These are phyloP conservation scores for Filobasidium wieringae DNA, from an alignment of 768 basidiomycete genomes.

Conservation along the genomic window DNA sequence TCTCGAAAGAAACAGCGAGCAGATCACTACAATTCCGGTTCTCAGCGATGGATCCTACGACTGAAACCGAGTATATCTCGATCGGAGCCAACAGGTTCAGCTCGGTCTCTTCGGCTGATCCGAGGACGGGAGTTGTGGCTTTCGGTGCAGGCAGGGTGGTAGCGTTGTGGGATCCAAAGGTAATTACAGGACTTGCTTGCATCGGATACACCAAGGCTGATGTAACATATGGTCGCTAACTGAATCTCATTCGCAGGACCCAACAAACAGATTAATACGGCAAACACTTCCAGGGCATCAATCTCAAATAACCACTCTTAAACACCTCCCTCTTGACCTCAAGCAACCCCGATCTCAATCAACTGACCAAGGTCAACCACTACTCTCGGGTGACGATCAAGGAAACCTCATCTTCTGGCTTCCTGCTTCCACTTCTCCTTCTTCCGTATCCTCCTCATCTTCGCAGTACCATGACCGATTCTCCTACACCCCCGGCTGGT, in stretches of 20 bases:
- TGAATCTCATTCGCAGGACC: conserved; percentile 40
- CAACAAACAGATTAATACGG: conserved; percentile 48
- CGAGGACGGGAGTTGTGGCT: conserved; percentile 42
- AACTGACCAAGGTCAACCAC: background rate
- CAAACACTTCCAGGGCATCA: conserved; percentile 65
- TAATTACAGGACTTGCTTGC: conserved; percentile 29
- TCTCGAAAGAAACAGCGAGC: too few species aligned
- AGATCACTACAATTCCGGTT: background rate
- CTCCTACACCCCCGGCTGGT: conserved; percentile 23
- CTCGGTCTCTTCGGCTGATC: conserved; percentile 27
- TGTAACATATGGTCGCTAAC: background rate
- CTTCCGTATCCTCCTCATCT: conserved; percentile 20
- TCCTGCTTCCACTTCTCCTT: conserved; percentile 18
- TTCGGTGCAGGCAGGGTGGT: conserved; percentile 51
- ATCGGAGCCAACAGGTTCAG: conserved; percentile 35
- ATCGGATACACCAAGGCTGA: background rate
- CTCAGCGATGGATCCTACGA: background rate
- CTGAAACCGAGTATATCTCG: conserved; percentile 26
- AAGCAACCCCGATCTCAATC: too few species aligned
- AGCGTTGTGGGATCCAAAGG: conserved; percentile 52
- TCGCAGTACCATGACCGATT: conserved; percentile 15
- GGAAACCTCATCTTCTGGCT: conserved; percentile 59
- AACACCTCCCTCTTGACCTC: conserved; percentile 44
- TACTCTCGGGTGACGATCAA: conserved; percentile 65
- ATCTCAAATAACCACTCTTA: conserved; percentile 62